Evolutionary conservation across 2,329 filamentous ascomycete genomes (phyloP).

Genomic region (Lasiodiplodia gonubiensis): DNA sequence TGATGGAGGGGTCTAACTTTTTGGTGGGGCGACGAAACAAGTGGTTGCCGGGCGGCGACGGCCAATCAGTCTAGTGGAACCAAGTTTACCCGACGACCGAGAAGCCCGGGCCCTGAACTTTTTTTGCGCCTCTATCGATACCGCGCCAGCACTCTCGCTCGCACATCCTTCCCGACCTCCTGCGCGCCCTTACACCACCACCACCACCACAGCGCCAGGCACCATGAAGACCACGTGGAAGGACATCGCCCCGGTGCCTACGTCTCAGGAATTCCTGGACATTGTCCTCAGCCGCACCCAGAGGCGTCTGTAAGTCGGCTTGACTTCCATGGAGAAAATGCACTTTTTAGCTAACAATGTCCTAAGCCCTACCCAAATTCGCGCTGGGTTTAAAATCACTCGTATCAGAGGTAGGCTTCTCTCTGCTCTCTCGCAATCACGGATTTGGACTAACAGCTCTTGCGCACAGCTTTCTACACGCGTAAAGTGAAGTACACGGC

Average conservation of each 20-base stretch:
- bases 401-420: conserved; percentile 67
- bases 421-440: conserved; percentile 39
- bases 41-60: background rate
- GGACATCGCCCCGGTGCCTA: conserved; percentile 86
- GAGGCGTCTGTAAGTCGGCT: conserved; percentile 65
- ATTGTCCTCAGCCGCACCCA: conserved; percentile 89
- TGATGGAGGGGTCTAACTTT: conserved; percentile 22
- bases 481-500: conserved; percentile 98
- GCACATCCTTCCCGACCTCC: background rate
- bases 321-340: background rate
- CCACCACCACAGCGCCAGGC: conserved; percentile 20
- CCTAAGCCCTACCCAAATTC: conserved; percentile 79
- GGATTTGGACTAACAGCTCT: conserved; percentile 7
- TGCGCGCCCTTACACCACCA: conserved; percentile 9
- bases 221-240: conserved; percentile 43
- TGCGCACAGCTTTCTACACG: conserved; percentile 78
- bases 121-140: conserved; percentile 31
- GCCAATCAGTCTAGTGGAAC: conserved; percentile 16
- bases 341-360: background rate
- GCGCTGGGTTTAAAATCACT: conserved; percentile 93
- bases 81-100: conserved; percentile 23
- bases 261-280: conserved; percentile 93
- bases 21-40: conserved; percentile 17
- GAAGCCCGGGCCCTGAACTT: conserved; percentile 14
- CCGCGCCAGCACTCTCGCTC: conserved; percentile 3